phyloP scores from a whole-genome alignment of 2,329 filamentous ascomycete species.

The Escovopsis weberi region DNA sequence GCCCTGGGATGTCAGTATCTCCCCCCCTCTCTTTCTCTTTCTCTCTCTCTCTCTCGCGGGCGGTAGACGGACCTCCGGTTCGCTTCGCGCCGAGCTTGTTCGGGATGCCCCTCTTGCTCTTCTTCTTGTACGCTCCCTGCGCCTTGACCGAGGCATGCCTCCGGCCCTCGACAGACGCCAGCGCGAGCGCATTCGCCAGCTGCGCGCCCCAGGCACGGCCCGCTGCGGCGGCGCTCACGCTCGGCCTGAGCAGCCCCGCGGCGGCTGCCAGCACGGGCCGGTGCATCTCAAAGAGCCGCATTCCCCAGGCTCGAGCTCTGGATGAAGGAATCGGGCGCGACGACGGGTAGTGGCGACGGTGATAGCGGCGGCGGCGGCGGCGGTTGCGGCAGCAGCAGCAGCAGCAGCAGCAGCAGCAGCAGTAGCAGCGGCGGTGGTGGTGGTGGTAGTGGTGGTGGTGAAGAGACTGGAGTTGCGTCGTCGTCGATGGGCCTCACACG shows the following conservation, averaged over 20 bases:
- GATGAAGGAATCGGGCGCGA: background rate
- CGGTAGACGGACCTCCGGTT: slow-evolving; percentile 48
- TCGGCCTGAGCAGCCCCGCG: slow-evolving; percentile 15
- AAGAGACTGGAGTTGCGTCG: slow-evolving; percentile 1
- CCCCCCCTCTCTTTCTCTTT: no score
- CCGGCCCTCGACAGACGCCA: slow-evolving; percentile 27
- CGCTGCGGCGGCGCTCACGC: slow-evolving; percentile 7
- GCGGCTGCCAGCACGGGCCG: slow-evolving; percentile 29
- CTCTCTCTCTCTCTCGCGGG: background rate
- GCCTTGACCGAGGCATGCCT: slow-evolving; percentile 46
- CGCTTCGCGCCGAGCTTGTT: slow-evolving; percentile 95
- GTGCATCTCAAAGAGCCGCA: slow-evolving; percentile 33
- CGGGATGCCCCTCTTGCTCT: slow-evolving; percentile 42
- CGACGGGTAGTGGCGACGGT: background rate
- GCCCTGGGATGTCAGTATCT: slow-evolving; percentile 1
- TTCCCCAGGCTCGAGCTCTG: slow-evolving; percentile 8
- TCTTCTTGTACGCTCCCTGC: slow-evolving; percentile 54
- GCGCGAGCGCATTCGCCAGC: slow-evolving; percentile 21
- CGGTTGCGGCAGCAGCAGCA: no score
- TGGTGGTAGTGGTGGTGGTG: background rate
- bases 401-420: no score
- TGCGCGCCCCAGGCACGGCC: slow-evolving; percentile 11
- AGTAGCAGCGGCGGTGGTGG: background rate
- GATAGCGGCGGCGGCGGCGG: background rate
- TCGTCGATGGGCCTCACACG: background rate